Conservation (phyloP, 768 basidiomycete species). For the Dendrothele bispora region DNA sequence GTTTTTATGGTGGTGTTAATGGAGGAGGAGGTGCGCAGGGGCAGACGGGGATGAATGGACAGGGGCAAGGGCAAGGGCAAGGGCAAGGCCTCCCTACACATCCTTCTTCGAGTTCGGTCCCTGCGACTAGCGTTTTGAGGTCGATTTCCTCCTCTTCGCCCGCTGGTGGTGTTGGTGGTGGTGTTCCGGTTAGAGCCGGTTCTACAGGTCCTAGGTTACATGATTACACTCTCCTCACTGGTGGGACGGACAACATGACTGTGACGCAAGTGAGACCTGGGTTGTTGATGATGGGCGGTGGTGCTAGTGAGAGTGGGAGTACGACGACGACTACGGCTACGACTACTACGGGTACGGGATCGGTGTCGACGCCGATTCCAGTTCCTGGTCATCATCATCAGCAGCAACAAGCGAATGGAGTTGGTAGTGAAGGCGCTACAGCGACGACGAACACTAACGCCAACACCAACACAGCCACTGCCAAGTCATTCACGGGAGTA, state of each 20-base stretch:
- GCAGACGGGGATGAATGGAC: conserved; percentile 3
- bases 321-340: conserved; percentile 1
- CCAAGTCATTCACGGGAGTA: no score
- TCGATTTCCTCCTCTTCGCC: conserved; percentile 4
- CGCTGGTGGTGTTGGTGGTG: conserved; percentile 49
- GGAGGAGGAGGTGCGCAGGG: neutral
- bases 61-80: conserved; percentile 6
- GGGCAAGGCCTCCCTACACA: neutral
- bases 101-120: conserved; percentile 8
- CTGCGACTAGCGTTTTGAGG: neutral
- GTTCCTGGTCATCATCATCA: conserved; percentile 30
- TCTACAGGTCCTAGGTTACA: conserved; percentile 62
- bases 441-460: no score
- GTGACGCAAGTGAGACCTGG: conserved; percentile 66
- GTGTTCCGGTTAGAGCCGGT: conserved; percentile 37
- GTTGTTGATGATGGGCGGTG: conserved; percentile 39
- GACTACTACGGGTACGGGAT: neutral
- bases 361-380: conserved; percentile 28
- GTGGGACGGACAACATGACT: no score
- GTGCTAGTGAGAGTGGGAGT: conserved; percentile 10
- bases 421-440: no score
- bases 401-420: conserved; percentile 6
- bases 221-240: conserved; percentile 56
- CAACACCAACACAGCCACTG: conserved; percentile 11
- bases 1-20: conserved; percentile 1